Base-by-base conservation (phyloP, 108 stramenopile genomes). In the Nitzschia sp. region DNA sequence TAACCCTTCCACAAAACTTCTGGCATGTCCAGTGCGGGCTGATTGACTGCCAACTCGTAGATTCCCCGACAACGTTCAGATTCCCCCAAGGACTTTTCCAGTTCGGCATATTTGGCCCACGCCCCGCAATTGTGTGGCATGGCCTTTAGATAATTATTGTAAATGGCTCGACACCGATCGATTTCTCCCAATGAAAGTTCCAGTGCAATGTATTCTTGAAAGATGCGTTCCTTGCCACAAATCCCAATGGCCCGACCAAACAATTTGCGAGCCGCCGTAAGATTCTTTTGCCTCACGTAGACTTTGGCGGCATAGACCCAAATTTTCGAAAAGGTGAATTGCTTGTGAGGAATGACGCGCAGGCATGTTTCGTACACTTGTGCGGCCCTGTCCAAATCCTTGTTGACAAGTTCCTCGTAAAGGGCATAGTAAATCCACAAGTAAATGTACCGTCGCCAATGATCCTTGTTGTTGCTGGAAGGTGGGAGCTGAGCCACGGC, bases 401-500 rank as follows among this genome's bases (percentile, higher is more conserved):
- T 70, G 5, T 73, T 80, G 46, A 80, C 73, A 32, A 99, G 59
- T 75, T 98, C 98, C 78, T 99, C 99, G 57, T 89, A 98, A 1
- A 95, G 54, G 4, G 98, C 97, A 66, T 97, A 98, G 68, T 96
- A 96, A 59, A 98, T 96, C 98, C 98, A 99, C 32, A 99, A 81
- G 65, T 95, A 99, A 55, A 99, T 97, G 78, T 99, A 99, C 27
- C 98, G 76, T 70, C 85, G 85, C 99, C 99, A 99, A 71, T 88
- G 89, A 30, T 94, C 89, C 72, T 98, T 99, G 46, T 97, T 83
- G 13, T 82, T 64, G 29, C 77, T 66, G 9, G 93, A 81, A 21
- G 97, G 97, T 34, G 95, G 97, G 30, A 97, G 64, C 55, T 98
- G 84, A 23, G 91, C 84, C 28, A 98, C 92, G 5, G 99, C 99